phyloP scores from a whole-genome alignment of 257 asterid genomes.

The Plectranthus barbatus region DNA sequence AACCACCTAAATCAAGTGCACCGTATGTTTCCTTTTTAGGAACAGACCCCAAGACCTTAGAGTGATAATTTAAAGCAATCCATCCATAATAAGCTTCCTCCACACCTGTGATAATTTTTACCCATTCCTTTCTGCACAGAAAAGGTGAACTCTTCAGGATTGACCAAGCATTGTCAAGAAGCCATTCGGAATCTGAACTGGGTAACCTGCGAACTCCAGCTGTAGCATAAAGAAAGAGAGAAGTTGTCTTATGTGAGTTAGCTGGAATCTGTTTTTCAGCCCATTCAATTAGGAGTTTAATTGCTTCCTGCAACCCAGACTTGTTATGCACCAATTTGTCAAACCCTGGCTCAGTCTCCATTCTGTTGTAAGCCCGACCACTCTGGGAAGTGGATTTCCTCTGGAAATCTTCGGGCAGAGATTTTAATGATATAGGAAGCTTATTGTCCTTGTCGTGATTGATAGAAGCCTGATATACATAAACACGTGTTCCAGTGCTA shows the following conservation, averaged over 20 bases:
- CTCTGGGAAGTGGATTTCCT: conserved; percentile 30
- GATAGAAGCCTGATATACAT: conserved; percentile 68
- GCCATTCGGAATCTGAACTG: conserved; percentile 83
- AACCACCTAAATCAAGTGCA: conserved; percentile 64
- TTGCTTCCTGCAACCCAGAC: conserved; percentile 57
- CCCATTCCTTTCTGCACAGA: conserved; percentile 87
- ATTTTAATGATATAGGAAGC: conserved; percentile 64
- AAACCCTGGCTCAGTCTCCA: conserved; percentile 99
- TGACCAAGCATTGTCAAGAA: conserved; percentile 79
- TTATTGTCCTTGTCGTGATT: conserved; percentile 42
- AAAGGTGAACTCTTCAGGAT: conserved; percentile 62
- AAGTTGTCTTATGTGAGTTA: conserved; percentile 61
- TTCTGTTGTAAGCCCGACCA: conserved; percentile 90
- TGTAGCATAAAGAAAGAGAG: conserved; percentile 86
- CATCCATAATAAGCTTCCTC: conserved; percentile 98
- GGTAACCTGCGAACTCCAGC: conserved; percentile 97
- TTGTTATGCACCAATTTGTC: conserved; percentile 80
- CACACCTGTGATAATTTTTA: conserved; percentile 71
- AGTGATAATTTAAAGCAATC: conserved; percentile 84
- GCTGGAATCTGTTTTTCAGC: conserved; percentile 88
- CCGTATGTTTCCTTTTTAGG: conserved; percentile 81
- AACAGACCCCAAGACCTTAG: conserved; percentile 57
- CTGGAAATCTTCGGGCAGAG: conserved; percentile 71
- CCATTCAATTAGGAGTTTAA: conserved; percentile 76
- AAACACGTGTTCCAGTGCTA: conserved; percentile 96